Conservation (phyloP, 257 asterid species). For the Agastache rugosa region DNA sequence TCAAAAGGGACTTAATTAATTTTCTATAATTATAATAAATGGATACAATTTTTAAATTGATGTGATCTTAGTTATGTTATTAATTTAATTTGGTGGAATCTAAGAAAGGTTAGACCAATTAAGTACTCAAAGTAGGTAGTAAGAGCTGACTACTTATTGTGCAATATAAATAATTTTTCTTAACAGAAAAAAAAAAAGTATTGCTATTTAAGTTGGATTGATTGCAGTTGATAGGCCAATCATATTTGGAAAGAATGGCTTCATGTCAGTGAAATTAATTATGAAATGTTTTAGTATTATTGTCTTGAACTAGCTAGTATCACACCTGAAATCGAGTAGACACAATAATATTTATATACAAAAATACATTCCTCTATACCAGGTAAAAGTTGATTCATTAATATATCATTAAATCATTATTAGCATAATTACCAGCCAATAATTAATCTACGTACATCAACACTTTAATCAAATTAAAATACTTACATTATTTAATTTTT, state of each 20-base stretch:
- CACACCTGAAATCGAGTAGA: slow-evolving; percentile 23
- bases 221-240: slow-evolving; percentile 47
- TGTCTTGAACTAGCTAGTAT: slow-evolving; percentile 31
- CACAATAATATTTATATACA: not conserved
- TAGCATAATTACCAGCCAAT: not conserved
- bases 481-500: too few species aligned
- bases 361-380: not conserved
- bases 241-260: slow-evolving; percentile 46
- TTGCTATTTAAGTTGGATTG: slow-evolving; percentile 6
- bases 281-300: slow-evolving; percentile 10
- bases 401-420: not conserved
- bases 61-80: slow-evolving; percentile 27
- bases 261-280: slow-evolving; percentile 49
- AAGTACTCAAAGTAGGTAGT: slow-evolving; percentile 28
- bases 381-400: not conserved
- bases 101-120: slow-evolving; percentile 27
- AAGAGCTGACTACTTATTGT: slow-evolving; percentile 29
- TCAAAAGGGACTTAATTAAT: slow-evolving; percentile 33
- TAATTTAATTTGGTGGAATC: slow-evolving; percentile 42
- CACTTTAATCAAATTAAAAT: too few species aligned
- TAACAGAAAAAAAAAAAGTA: not conserved
- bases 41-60: slow-evolving; percentile 19
- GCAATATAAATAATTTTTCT: slow-evolving; percentile 5
- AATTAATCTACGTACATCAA: not conserved
- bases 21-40: slow-evolving; percentile 15